Conservation (phyloP, 2,329 filamentous ascomycete species). For the Lachnellula occidentalis region DNA sequence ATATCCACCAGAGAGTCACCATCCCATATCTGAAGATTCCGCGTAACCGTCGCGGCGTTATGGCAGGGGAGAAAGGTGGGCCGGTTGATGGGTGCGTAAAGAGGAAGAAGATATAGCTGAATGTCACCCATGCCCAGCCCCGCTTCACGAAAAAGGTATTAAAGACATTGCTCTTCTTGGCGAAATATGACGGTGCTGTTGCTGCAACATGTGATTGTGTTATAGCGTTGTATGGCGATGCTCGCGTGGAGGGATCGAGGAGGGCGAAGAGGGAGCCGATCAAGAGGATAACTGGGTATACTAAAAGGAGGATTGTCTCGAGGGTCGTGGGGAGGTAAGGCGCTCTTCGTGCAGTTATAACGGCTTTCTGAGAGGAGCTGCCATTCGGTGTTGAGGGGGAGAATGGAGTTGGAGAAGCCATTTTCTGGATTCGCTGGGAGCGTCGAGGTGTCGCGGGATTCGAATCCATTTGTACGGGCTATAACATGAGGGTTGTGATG, state of each 20-base stretch:
- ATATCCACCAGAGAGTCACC: slow-evolving; percentile 73
- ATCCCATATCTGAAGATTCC: slow-evolving; percentile 63
- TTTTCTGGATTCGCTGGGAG: slow-evolving; percentile 24
- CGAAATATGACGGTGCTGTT: slow-evolving; percentile 78
- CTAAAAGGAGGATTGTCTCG: slow-evolving; percentile 57
- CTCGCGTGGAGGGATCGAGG: slow-evolving; percentile 66
- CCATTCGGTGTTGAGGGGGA: slow-evolving; percentile 6
- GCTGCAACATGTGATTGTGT: slow-evolving; percentile 58
- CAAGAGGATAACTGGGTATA: slow-evolving; percentile 74
- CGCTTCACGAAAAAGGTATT: slow-evolving; percentile 92
- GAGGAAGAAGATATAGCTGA: slow-evolving; percentile 66
- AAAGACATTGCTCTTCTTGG: slow-evolving; percentile 86
- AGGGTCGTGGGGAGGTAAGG: slow-evolving; percentile 66
- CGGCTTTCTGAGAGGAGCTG: slow-evolving; percentile 2
- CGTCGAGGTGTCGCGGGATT: slow-evolving; percentile 25
- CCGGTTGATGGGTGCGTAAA: slow-evolving; percentile 58
- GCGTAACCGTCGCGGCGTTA: slow-evolving; percentile 45
- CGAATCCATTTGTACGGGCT: slow-evolving; percentile 25
- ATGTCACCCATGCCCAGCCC: slow-evolving; percentile 87
- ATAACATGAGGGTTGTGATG: slow-evolving; percentile 19
- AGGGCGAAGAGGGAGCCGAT: slow-evolving; percentile 77
- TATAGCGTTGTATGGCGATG: slow-evolving; percentile 54
- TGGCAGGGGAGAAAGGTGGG: slow-evolving; percentile 34
- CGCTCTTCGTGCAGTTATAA: slow-evolving; percentile 26
- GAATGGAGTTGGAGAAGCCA: slow-evolving; percentile 12